Evolutionary conservation across 2,329 filamentous ascomycete species (phyloP).

Genomic region (Eutypa lata): DNA sequence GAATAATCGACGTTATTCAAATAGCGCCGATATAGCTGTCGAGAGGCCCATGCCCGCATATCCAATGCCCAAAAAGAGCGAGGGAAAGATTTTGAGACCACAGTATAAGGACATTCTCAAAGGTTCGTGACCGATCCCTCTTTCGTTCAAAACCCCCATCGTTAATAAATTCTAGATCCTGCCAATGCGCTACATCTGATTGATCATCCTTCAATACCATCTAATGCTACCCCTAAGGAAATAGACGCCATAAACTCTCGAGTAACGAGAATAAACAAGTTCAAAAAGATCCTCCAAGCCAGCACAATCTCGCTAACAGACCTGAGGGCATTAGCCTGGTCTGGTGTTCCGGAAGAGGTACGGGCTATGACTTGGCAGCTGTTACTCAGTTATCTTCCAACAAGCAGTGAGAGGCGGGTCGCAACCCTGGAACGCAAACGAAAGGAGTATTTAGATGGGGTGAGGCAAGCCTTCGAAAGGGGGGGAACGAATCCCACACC

Average conservation of each 20-base stretch:
- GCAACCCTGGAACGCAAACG: slow-evolving; percentile 88
- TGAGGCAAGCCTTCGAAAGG: slow-evolving; percentile 68
- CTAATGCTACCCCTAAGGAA: slow-evolving; percentile 76
- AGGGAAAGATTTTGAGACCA: slow-evolving; percentile 92
- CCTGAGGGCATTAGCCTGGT: slow-evolving; percentile 84
- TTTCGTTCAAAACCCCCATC: background rate
- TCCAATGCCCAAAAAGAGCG: slow-evolving; percentile 81
- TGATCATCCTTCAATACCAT: slow-evolving; percentile 72
- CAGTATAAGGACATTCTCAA: slow-evolving; percentile 96
- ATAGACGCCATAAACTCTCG: slow-evolving; percentile 81
- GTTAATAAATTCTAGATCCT: slow-evolving; percentile 51
- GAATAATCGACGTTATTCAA: slow-evolving; percentile 61
- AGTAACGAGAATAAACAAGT: slow-evolving; percentile 95
- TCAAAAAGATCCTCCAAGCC: slow-evolving; percentile 91
- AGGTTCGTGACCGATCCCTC: slow-evolving; percentile 40
- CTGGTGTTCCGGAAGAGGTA: slow-evolving; percentile 89
- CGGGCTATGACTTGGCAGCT: slow-evolving; percentile 99
- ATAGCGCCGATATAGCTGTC: slow-evolving; percentile 92
- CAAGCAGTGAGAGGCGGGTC: slow-evolving; percentile 91
- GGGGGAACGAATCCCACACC: slow-evolving; percentile 48
- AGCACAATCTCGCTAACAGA: slow-evolving; percentile 85
- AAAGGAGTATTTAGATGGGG: slow-evolving; percentile 94
- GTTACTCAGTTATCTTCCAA: slow-evolving; percentile 89
- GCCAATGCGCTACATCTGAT: slow-evolving; percentile 95
- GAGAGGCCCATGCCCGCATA: slow-evolving; percentile 81